Conservation (phyloP, 2,329 filamentous ascomycete genomes). For the Aureobasidium sp. region DNA sequence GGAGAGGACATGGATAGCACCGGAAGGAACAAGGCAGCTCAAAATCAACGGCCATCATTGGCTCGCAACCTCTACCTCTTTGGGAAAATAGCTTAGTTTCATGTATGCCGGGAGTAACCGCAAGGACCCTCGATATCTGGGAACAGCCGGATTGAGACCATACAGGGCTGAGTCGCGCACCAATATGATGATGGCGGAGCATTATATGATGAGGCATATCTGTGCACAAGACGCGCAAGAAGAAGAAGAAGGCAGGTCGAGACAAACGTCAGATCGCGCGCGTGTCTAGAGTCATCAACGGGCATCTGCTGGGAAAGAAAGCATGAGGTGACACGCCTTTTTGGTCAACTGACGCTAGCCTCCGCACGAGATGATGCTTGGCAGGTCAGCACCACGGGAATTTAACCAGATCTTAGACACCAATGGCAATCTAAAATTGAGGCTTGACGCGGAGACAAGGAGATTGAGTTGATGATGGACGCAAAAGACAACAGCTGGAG, state of each 20-base stretch:
- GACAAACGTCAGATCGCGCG: constrained; percentile 2
- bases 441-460: constrained; percentile 1
- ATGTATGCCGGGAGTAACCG: constrained; percentile 8
- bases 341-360: constrained; percentile 11
- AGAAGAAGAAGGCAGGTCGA: not conserved
- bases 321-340: constrained; percentile 7
- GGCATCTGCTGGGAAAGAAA: not conserved
- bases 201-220: not conserved
- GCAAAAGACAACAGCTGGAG: not conserved
- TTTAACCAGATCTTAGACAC: constrained; percentile 7
- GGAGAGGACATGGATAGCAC: constrained; percentile 1
- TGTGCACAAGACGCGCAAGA: not conserved
- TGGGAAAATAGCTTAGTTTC: not conserved
- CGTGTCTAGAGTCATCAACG: constrained; percentile 1
- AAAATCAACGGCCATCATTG: constrained; percentile 8
- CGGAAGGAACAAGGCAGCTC: constrained; percentile 8
- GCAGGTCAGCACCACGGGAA: constrained; percentile 7
- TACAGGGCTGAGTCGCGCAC: not conserved
- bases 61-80: constrained; percentile 7
- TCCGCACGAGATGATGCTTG: constrained; percentile 9
- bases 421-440: not conserved
- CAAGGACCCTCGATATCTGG: constrained; percentile 1
- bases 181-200: not conserved
- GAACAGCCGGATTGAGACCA: not conserved
- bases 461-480: not conserved